phyloP scores from a whole-genome alignment of 2,329 filamentous ascomycete species.

The Eutypella sp. region DNA sequence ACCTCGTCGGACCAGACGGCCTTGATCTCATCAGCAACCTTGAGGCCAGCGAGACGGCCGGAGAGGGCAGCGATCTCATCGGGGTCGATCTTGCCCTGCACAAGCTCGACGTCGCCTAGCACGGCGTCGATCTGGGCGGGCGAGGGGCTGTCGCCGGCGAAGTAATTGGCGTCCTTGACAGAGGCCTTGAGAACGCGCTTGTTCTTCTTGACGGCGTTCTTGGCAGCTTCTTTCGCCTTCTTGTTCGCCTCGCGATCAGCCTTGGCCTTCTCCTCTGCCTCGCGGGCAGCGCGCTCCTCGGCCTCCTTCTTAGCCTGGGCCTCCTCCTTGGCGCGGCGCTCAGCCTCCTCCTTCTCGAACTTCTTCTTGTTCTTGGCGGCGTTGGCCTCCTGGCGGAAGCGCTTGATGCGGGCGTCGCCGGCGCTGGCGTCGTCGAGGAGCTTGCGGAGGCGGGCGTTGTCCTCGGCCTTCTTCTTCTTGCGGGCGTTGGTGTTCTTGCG shows the following conservation, averaged over 20 bases:
- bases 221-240: conserved; percentile 97
- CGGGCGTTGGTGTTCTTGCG: conserved; percentile 96
- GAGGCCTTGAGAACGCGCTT: conserved; percentile 92
- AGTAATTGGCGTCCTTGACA: conserved; percentile 98
- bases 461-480: conserved; percentile 99
- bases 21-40: conserved; percentile 82
- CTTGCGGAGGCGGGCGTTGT: conserved; percentile 84
- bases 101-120: conserved; percentile 76
- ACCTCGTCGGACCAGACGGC: conserved; percentile 73
- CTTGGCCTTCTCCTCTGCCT: conserved; percentile 85
- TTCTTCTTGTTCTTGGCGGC: conserved; percentile 96
- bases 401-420: conserved; percentile 92
- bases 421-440: conserved; percentile 82
- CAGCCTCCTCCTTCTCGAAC: conserved; percentile 83
- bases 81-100: conserved; percentile 83
- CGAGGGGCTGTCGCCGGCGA: conserved; percentile 67
- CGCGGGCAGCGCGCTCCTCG: conserved; percentile 72
- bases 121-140: conserved; percentile 75
- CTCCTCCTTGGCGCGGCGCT: conserved; percentile 82
- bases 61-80: conserved; percentile 87
- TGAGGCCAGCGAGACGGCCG: conserved; percentile 72
- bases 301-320: conserved; percentile 78
- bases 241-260: conserved; percentile 75
- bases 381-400: conserved; percentile 86
- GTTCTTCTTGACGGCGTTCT: conserved; percentile 99